Percentiles rank a stretch among this genome's conserved stretches.
These are phyloP conservation scores for Cyberlindnera mrakii DNA, from an alignment of 805 yeast species.

Conservation along the genomic window DNA sequence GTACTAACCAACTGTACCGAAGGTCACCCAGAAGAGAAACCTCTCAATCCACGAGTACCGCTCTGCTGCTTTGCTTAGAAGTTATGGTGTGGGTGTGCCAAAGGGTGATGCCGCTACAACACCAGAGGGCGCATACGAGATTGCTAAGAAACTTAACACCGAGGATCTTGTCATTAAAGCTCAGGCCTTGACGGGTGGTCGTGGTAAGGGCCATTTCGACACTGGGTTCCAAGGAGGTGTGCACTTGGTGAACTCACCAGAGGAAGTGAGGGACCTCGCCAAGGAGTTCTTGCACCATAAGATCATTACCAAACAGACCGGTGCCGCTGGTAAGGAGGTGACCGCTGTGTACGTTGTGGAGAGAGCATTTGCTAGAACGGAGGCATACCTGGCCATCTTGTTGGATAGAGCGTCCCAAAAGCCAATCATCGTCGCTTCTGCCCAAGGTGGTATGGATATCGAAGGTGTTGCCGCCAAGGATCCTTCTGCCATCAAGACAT, in stretches of 20 bases:
- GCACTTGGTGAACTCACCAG: slow-evolving; percentile 76
- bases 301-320: slow-evolving; percentile 96
- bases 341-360: slow-evolving; percentile 94
- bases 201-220: slow-evolving; percentile 98
- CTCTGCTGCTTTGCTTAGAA: slow-evolving; percentile 78
- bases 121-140: slow-evolving; percentile 78
- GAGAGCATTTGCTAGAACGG: slow-evolving; percentile 89
- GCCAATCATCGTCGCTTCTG: slow-evolving; percentile 91
- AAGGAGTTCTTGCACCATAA: slow-evolving; percentile 87
- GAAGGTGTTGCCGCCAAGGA: slow-evolving; percentile 93
- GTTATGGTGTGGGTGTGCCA: slow-evolving; percentile 87
- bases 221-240: slow-evolving; percentile 96
- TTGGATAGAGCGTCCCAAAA: slow-evolving; percentile 89
- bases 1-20: slow-evolving; percentile 5
- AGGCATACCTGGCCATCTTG: slow-evolving; percentile 90
- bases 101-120: slow-evolving; percentile 87
- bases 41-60: slow-evolving; percentile 94
- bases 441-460: slow-evolving; percentile 99
- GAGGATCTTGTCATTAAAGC: slow-evolving; percentile 93
- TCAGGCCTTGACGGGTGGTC: slow-evolving; percentile 98
- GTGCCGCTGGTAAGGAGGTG: slow-evolving; percentile 94
- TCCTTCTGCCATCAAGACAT: slow-evolving; percentile 90
- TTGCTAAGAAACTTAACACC: slow-evolving; percentile 70
- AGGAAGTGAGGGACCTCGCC: slow-evolving; percentile 83
- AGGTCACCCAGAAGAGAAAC: slow-evolving; percentile 45